Base-by-base conservation (phyloP, 352 stramenopile species). In the Stephanocyclus meneghinianus region DNA sequence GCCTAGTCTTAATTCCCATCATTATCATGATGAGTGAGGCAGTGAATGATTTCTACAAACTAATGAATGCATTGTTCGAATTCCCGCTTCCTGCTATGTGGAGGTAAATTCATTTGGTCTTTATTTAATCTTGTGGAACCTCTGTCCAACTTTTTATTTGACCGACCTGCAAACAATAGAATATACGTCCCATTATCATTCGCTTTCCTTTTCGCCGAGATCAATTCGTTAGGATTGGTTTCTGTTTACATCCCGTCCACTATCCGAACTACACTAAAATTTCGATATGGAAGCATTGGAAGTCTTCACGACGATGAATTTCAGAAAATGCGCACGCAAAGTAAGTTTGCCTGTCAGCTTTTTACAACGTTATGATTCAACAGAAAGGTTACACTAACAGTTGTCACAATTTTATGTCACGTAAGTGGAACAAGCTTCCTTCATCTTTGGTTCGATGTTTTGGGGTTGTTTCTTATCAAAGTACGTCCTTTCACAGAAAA, bases 361-460 rank as follows among this genome's bases (percentile, higher is more conserved):
- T 65, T 18, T 32, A 8, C 26, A 26, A n/a, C 8, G 9, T 45
- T 16, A n/a, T n/a, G 13, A 8, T 45, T n/a, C 26, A 29, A 18
- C n/a, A 47, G 10, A 21, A 16, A 64, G 35, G 32, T 15, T 47
- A 10, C 16, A 18, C 29, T 64, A 10, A 35, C 59, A 53, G 16
- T 42, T 13, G 16, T 11, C 1, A 26, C 21, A 26, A 26, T 26
- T 56, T 57, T 26, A 40, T 56, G 29, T 69, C 10, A 11, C 10
- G 9, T 10, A 26, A 69, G 61, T 51, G 16, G 60, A 68, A 7
- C 40, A 56, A 29, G 16, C 60, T 45, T 30, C 60, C 1, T 68
- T 57, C 18, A 56, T 68, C 8, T 56, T 68, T 56, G 60, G 60
- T 26, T 44, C n/a, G 10, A 72, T 72, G 64, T 72, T 72, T 53